Evolutionary conservation across 2,329 filamentous ascomycete genomes (phyloP).

Genomic region (Dissoconium aciculare): DNA sequence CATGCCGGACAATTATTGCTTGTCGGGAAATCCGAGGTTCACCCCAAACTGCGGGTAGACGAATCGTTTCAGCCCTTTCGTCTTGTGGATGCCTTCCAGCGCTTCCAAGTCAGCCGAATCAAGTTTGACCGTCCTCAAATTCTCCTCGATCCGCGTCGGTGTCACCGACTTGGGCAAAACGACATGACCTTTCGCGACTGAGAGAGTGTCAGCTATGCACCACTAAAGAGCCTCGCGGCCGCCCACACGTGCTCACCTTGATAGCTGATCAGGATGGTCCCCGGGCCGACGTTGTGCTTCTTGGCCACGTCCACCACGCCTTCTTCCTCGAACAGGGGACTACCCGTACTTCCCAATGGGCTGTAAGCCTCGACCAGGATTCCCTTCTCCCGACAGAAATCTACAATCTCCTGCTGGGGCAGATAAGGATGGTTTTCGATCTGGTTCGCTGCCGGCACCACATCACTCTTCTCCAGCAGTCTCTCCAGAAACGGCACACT

Average conservation of each 20-base stretch:
- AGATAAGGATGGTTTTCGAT: slow-evolving; percentile 60
- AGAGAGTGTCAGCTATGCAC: slow-evolving; percentile 8
- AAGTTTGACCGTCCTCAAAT: slow-evolving; percentile 51
- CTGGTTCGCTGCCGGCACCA: slow-evolving; percentile 21
- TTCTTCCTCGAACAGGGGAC: slow-evolving; percentile 34
- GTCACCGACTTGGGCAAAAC: slow-evolving; percentile 51
- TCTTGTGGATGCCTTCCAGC: slow-evolving; percentile 32
- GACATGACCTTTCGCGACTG: slow-evolving; percentile 53
- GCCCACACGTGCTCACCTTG: slow-evolving; percentile 50
- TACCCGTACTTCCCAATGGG: slow-evolving; percentile 35
- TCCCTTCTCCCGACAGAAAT: slow-evolving; percentile 51
- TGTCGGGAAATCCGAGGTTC: slow-evolving; percentile 36
- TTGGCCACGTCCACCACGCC: slow-evolving; percentile 34
- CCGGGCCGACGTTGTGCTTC: slow-evolving; percentile 34
- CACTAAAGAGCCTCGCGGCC: too few relatives aligned
- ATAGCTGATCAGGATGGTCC: slow-evolving; percentile 54
- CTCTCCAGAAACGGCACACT: slow-evolving; percentile 34
- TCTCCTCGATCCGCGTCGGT: slow-evolving; percentile 47
- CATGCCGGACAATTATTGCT: slow-evolving; percentile 25
- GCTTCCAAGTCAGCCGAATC: slow-evolving; percentile 47
- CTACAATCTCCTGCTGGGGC: slow-evolving; percentile 56
- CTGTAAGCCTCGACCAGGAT: slow-evolving; percentile 60
- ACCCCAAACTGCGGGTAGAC: slow-evolving; percentile 37
- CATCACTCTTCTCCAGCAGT: slow-evolving; percentile 26
- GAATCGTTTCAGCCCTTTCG: slow-evolving; percentile 32